Evolutionary conservation across 2,329 filamentous ascomycete species (phyloP), one percentile per base, ranked within the genome.

Genomic region (Trichoderma harzianum): DNA sequence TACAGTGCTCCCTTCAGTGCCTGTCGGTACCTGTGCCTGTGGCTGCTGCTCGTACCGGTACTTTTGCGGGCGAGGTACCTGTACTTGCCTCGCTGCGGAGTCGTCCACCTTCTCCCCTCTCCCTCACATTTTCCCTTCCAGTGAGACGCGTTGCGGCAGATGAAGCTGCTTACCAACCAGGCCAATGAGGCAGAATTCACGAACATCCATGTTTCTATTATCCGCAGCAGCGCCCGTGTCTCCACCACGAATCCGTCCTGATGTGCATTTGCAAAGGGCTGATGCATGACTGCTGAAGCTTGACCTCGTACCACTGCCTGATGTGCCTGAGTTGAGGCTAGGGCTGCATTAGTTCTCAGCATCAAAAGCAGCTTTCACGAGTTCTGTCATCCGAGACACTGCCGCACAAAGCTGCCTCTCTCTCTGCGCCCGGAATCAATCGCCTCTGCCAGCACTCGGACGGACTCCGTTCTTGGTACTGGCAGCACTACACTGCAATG

Each of bases 171-270:
- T 60, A 60, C 55, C 16, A 60, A 67, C 64, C 51, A 58, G 21
- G 51, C 63, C 14, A 66, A 55, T 28, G 63, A 66, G 63, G 63
- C 63, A 34, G 63, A 66, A 28, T 36, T 26, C 63, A 51, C 63
- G 26, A 63, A 63, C 43, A 21, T 51, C 43, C 43, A 51, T 51
- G 36, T n/a, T 55, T 18, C 11, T 24, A 53, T 53, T 65, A 30
- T 66, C 63, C 63, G 63, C 47, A 66, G 63, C 63, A 66, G 63
- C 47, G 63, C 63, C 63, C 28, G 47, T 51, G 26, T 57, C 47
- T 57, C 64, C 64, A 67, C 64, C 47, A 43, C 43, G n/a, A 57
- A 21, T n/a, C 47, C 64, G 7, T 57, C 43, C 8, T 39, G 64
- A n/a, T 67, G 51, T 53, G 32, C 64, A 57, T 43, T 51, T 24